A percentile compares a stretch with the other conserved stretches of the same genome.
These are phyloP conservation scores for Penicillium tannophilum DNA, from an alignment of 495 filamentous ascomycete genomes.

Conservation along the genomic window DNA sequence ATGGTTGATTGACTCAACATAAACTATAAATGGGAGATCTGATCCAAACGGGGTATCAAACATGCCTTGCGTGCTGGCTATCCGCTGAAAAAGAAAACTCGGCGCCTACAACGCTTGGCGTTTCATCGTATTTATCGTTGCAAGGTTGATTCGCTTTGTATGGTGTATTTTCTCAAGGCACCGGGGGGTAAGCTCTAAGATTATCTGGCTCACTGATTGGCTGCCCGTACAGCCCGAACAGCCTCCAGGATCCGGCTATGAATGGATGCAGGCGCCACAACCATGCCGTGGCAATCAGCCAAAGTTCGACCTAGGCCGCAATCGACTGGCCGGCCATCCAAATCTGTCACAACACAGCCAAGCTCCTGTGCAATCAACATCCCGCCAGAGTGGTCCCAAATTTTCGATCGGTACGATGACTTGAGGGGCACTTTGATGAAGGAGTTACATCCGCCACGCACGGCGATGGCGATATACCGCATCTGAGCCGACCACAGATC, in stretches of 20 bases:
- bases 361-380: constrained; percentile 68
- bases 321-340: constrained; percentile 50
- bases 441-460: constrained; percentile 58
- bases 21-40: neutral
- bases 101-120: constrained; percentile 1
- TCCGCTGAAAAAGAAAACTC: constrained; percentile 5
- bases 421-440: constrained; percentile 63
- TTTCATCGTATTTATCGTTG: neutral
- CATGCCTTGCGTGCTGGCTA: constrained; percentile 2
- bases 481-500: constrained; percentile 66
- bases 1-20: neutral
- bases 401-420: constrained; percentile 54
- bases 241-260: constrained; percentile 41
- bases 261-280: constrained; percentile 44
- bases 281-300: constrained; percentile 44
- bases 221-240: constrained; percentile 27
- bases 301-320: constrained; percentile 44
- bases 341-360: constrained; percentile 64
- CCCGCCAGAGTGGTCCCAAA: constrained; percentile 74
- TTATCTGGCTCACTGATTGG: neutral
- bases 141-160: neutral
- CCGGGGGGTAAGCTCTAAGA: neutral
- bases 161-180: neutral
- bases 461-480: constrained; percentile 62
- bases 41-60: constrained; percentile 7